Base-by-base conservation (phyloP, 2,329 filamentous ascomycete genomes). In the Xylariaceae sp. region DNA sequence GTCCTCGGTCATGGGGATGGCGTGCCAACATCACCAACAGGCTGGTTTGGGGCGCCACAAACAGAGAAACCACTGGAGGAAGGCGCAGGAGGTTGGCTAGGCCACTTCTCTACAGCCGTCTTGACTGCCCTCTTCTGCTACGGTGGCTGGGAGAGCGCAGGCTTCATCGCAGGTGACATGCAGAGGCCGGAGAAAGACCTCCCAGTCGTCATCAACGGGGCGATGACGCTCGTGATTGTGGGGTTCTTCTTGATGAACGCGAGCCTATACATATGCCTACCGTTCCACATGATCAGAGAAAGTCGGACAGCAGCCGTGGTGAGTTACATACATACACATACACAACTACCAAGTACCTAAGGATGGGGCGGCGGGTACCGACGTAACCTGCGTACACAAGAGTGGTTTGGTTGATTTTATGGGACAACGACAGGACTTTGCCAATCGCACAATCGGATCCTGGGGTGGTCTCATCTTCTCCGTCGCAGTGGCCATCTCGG, bases 41-140 rank as follows among this genome's bases (percentile, higher is more conserved):
- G 61, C 7, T 44, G 60, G 66, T 50, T 57, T 33, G 50, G 46
- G 14, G 30, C 28, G 34, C 38, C 40, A 29, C 27, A 34, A 24
- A 36, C 43, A 38, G 21, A 7, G 7, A 29, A 31, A 19, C 31
- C 21, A 23, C 33, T 42, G 14, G 51, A 50, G 14, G 34, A 44
- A 11, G 40, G 51, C 16, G 43, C 54, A 23, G 69, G 64, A 64
- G 54, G 57, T 17, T 61, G 56, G 23, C 57, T 66, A 18, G 65
- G 66, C 3, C 55, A 62, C 17, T 63, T 64, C 36, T 61, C 60
- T 14, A 63, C 61, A 16, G 66, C 65, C 19, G 57, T 67, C 4
- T 66, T 67, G 45, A 62, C 59, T n/a, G 63, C 57, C 5, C 51
- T 68, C 6, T 70, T 62, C 55, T 64, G 62, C 28, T 69, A 67